Base-by-base conservation (phyloP, 2,329 filamentous ascomycete species). In the Scytalidium lignicola region DNA sequence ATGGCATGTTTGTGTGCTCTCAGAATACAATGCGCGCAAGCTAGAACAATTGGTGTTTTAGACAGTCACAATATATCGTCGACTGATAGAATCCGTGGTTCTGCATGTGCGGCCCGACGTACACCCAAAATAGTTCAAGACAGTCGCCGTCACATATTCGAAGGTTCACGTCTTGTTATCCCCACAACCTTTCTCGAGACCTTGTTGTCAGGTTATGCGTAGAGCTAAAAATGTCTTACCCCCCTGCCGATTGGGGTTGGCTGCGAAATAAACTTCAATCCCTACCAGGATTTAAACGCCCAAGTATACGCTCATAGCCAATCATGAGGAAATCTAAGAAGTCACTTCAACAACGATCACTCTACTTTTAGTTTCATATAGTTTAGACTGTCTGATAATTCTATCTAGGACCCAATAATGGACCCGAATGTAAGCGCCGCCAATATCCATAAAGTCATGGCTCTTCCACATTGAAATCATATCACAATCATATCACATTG, bases 361-460 rank as follows among this genome's bases (percentile, higher is more conserved):
- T 26, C 32, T 37, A 13, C 32, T 4, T 4, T 50, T 26, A 22
- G 52, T 56, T 56, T 58, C 51, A 54, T 18, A 51, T 42, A 41
- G 22, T 43, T 47, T 53, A 48, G 43, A 26, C 12, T 28, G 42
- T 32, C 40, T 47, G 44, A 23, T 49, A 44, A 50, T 49, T 26
- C 46, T 13, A 42, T 26, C 7, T 41, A 32, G 41, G 58, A 48
- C 59, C 59, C 59, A 62, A 61, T 62, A 43, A 56, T 51, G 53
- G 58, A 51, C 59, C 55, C 26, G 18, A 48, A 45, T 48, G 51
- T 55, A 57, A 46, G 47, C 58, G 59, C 59, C 58, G 48, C 23
- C 7, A 44, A 43, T 45, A 51, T 49, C 40, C 48, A 53, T 58
- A 58, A 58, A 52, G 54, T 48, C 42, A 46, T 47, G 41, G 22